These are phyloP conservation scores for Aspergillus glaucus DNA, from an alignment of 2,329 filamentous ascomycete genomes.

Conservation along the genomic window DNA sequence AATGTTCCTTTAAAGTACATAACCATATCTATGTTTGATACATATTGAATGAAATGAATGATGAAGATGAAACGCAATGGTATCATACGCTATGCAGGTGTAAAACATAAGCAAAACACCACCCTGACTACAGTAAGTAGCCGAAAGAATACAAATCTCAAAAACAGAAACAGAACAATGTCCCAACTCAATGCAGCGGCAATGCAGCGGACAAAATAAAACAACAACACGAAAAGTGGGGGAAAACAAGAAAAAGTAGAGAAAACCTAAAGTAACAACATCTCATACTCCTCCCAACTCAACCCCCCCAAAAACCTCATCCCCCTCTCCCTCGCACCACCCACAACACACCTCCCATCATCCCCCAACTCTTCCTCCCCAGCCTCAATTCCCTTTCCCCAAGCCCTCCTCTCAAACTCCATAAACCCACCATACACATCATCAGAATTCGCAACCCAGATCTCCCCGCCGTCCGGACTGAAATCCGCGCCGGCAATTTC, in stretches of 20 bases:
- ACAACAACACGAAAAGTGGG: not conserved
- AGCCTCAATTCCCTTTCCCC: slow-evolving; percentile 31
- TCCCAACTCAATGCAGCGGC: not conserved
- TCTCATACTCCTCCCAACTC: slow-evolving; percentile 29
- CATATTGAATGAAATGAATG: not conserved
- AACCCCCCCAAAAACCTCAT: slow-evolving; percentile 28
- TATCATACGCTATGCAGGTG: not conserved
- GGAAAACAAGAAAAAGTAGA: not conserved
- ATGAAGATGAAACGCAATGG: not conserved
- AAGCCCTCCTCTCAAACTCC: slow-evolving; percentile 36
- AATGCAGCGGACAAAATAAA: not conserved
- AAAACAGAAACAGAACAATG: not conserved
- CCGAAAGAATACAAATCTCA: not conserved
- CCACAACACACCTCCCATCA: slow-evolving; percentile 30
- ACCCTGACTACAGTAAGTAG: too few relatives aligned
- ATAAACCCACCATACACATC: slow-evolving; percentile 40
- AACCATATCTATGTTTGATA: not conserved
- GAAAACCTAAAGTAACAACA: slow-evolving; percentile 21
- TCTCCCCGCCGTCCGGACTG: slow-evolving; percentile 33
- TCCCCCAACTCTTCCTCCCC: slow-evolving; percentile 27
- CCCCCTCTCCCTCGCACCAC: slow-evolving; percentile 26
- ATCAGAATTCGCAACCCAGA: slow-evolving; percentile 42
- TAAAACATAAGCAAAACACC: too few relatives aligned
- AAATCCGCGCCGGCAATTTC: slow-evolving; percentile 41
- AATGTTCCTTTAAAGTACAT: not conserved